Evolutionary conservation across 495 filamentous ascomycete genomes (phyloP).

Genomic region (Opeltia flavorubescens): DNA sequence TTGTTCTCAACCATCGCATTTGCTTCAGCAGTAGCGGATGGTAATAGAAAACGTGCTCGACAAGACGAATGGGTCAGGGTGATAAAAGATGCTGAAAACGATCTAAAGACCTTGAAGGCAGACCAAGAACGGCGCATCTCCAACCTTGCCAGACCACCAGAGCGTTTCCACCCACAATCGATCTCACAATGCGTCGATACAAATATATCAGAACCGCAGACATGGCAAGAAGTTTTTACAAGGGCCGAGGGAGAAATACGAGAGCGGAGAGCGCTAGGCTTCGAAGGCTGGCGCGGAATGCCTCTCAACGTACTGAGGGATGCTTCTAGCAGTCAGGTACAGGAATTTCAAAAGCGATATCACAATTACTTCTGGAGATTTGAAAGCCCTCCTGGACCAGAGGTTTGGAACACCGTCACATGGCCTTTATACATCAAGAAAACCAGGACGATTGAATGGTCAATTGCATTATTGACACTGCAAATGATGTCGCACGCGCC

Average conservation of each 20-base stretch:
- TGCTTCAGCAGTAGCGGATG: conserved; percentile 42
- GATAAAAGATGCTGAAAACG: conserved; percentile 34
- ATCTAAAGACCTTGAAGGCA: conserved; percentile 18
- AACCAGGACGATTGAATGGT: conserved; percentile 14
- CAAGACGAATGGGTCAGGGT: conserved; percentile 39
- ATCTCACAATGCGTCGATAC: neutral
- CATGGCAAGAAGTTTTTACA: conserved; percentile 10
- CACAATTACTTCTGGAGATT: conserved; percentile 7
- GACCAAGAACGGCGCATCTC: conserved; percentile 13
- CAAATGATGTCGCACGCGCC: conserved; percentile 6
- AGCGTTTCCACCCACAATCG: neutral
- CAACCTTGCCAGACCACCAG: neutral
- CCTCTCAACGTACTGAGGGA: conserved; percentile 9
- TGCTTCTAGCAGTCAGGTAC: conserved; percentile 6
- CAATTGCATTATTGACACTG: conserved; percentile 10
- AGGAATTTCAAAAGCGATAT: conserved; percentile 2
- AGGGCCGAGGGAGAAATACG: conserved; percentile 4
- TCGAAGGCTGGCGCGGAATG: conserved; percentile 12
- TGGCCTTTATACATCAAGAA: conserved; percentile 7
- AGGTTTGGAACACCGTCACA: conserved; percentile 1
- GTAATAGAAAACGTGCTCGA: conserved; percentile 35
- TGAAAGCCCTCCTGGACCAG: conserved; percentile 1
- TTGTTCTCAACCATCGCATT: conserved; percentile 48
- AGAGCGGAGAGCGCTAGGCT: conserved; percentile 6
- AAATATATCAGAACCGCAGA: neutral